Percentiles rank a stretch among this genome's conserved stretches.
Conservation (phyloP, 2,329 filamentous ascomycete species). For the Venturiaceae sp. region DNA sequence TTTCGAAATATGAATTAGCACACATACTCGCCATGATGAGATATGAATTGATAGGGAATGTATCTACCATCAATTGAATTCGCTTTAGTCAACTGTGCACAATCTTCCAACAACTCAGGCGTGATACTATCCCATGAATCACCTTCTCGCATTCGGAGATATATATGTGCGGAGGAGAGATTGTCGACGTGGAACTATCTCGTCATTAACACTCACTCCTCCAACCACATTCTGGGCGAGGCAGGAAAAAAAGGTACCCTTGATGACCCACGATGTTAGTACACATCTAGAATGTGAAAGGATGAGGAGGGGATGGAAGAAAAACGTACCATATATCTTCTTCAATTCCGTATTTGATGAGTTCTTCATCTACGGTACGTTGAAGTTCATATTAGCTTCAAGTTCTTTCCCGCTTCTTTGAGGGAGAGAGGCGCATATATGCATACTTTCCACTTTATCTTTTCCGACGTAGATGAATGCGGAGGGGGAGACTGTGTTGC, state of each 20-base stretch:
- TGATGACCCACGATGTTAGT: too few species aligned
- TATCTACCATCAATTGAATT: constrained; percentile 85
- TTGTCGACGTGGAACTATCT: constrained; percentile 97
- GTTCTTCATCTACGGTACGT: constrained; percentile 74
- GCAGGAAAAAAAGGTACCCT: not conserved
- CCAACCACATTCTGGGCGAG: not conserved
- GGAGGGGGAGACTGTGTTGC: constrained; percentile 68
- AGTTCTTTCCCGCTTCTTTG: not conserved
- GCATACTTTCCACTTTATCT: constrained; percentile 95
- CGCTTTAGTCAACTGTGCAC: constrained; percentile 95
- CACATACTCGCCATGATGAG: not conserved
- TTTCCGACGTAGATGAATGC: constrained; percentile 95
- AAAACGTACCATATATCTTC: constrained; percentile 78
- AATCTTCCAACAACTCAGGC: constrained; percentile 65
- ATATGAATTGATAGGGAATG: not conserved
- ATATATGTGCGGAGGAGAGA: constrained; percentile 91
- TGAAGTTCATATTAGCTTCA: constrained; percentile 7
- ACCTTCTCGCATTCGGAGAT: constrained; percentile 71
- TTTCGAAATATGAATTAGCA: not conserved
- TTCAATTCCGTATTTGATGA: constrained; percentile 91
- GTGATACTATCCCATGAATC: constrained; percentile 80
- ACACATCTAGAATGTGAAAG: too few species aligned
- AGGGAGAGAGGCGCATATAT: not conserved
- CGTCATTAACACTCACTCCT: too few species aligned
- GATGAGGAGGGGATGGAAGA: too few species aligned